A percentile compares a stretch with the other conserved stretches of the same genome.
Conservation (phyloP, 2,329 filamentous ascomycete species). For the Phyllosticta paracitricarpa region DNA sequence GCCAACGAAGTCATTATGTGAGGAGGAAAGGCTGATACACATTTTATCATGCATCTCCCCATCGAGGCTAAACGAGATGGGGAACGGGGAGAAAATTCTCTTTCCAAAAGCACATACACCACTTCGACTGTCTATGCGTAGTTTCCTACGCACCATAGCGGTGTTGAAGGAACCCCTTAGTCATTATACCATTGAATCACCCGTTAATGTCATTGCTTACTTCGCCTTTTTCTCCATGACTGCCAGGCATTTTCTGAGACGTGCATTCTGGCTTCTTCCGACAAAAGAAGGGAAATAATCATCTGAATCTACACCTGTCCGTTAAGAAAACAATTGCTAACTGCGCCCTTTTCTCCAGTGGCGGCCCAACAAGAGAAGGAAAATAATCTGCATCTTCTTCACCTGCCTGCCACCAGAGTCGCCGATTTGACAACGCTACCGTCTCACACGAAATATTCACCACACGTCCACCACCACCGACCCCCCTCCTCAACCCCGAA, state of each 20-base stretch:
- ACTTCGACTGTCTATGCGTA: background rate
- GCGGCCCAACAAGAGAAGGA: no score
- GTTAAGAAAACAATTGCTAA: no score
- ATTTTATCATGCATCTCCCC: background rate
- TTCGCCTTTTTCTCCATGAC: background rate
- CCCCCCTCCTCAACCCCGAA: no score
- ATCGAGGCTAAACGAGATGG: background rate
- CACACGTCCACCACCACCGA: no score
- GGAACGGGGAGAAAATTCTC: background rate
- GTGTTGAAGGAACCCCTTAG: background rate
- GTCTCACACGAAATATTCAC: no score
- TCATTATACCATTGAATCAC: background rate
- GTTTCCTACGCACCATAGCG: background rate
- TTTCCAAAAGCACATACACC: background rate
- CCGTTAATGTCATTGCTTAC: background rate
- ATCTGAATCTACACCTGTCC: no score
- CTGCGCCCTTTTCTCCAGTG: no score
- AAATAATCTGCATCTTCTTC: no score
- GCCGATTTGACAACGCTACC: no score
- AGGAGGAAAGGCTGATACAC: slow-evolving; percentile 15
- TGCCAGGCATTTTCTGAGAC: background rate
- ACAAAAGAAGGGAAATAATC: no score
- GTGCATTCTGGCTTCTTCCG: no score
- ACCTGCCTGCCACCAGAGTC: no score
- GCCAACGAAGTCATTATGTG: slow-evolving; percentile 87